phyloP scores from a whole-genome alignment of 83 land plant species.

The Diphasiastrum complanatum region DNA sequence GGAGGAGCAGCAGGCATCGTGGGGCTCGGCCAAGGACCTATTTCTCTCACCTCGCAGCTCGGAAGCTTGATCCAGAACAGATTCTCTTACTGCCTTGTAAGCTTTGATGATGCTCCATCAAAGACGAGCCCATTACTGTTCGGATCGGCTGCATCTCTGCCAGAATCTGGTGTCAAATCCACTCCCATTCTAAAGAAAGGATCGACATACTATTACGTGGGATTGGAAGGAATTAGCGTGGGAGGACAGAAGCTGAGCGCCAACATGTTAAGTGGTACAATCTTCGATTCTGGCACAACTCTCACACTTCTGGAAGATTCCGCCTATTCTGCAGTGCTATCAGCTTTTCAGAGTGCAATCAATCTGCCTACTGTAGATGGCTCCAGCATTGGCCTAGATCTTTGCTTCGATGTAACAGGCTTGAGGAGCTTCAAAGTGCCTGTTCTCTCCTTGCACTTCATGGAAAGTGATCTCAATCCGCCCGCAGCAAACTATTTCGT shows the following conservation, averaged over 20 bases:
- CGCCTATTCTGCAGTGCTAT: no score
- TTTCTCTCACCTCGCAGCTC: conserved; percentile 25
- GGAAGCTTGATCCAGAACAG: conserved; percentile 5
- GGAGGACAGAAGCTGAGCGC: neutral
- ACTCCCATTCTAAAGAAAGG: conserved; percentile 16
- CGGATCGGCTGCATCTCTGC: conserved; percentile 20
- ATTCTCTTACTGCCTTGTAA: conserved; percentile 25
- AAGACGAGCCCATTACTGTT: conserved; percentile 22
- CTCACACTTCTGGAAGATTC: conserved; percentile 6
- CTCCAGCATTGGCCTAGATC: no score
- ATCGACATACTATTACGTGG: conserved; percentile 11
- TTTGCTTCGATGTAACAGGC: no score
- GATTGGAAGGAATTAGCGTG: conserved; percentile 17
- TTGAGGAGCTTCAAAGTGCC: no score
- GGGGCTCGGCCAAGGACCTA: conserved; percentile 21
- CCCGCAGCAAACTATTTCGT: no score
- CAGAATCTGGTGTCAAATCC: conserved; percentile 2
- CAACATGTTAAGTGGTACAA: conserved; percentile 16
- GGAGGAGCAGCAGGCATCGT: conserved; percentile 21
- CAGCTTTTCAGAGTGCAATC: no score
- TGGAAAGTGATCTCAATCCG: no score
- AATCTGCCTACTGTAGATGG: no score
- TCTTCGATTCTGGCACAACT: conserved; percentile 24
- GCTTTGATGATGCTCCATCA: conserved; percentile 12
- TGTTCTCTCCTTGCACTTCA: no score